A percentile compares a stretch with the other conserved stretches of the same genome.
Conservation (phyloP, 1,284 basidiomycete species). For the Chondrostereum purpureum region DNA sequence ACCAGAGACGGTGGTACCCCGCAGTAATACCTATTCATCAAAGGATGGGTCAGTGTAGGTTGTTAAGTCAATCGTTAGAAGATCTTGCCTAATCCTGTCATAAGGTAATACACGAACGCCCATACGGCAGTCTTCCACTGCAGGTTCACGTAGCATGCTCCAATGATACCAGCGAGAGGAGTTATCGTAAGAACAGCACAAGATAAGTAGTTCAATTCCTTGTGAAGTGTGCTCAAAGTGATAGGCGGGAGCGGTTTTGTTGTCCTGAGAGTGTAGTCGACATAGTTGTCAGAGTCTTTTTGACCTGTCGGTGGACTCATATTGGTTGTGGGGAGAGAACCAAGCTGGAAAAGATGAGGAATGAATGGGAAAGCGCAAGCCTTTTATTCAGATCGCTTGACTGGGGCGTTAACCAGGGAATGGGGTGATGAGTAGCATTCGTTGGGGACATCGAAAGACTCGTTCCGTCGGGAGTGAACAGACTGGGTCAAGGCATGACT, state of each 20-base stretch:
- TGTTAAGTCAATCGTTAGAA: slow-evolving; percentile 55
- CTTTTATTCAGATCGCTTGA: too few species aligned
- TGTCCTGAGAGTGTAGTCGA: slow-evolving; percentile 63
- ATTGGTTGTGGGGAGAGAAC: too few species aligned
- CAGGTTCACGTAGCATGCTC: slow-evolving; percentile 46
- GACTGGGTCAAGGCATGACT: too few species aligned
- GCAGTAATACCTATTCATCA: slow-evolving; percentile 37
- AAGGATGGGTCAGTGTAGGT: neutral
- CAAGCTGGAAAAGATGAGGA: too few species aligned
- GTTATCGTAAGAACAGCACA: slow-evolving; percentile 52
- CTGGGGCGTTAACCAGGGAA: too few species aligned
- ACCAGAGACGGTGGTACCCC: slow-evolving; percentile 77
- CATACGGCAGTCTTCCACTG: slow-evolving; percentile 55
- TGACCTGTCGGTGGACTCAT: too few species aligned
- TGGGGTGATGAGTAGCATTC: too few species aligned
- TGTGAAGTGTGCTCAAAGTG: slow-evolving; percentile 47
- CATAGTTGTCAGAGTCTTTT: slow-evolving; percentile 85
- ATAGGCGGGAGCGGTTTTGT: slow-evolving; percentile 64
- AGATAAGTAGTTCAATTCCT: slow-evolving; percentile 59
- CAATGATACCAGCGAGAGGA: slow-evolving; percentile 58
- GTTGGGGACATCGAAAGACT: too few species aligned
- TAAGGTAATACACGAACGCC: slow-evolving; percentile 62
- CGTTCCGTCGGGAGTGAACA: too few species aligned
- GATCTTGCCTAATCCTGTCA: slow-evolving; percentile 25
- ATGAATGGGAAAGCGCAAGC: too few species aligned